Conservation (phyloP, 2,329 filamentous ascomycete species). For the Cercospora zeae-maydis region DNA sequence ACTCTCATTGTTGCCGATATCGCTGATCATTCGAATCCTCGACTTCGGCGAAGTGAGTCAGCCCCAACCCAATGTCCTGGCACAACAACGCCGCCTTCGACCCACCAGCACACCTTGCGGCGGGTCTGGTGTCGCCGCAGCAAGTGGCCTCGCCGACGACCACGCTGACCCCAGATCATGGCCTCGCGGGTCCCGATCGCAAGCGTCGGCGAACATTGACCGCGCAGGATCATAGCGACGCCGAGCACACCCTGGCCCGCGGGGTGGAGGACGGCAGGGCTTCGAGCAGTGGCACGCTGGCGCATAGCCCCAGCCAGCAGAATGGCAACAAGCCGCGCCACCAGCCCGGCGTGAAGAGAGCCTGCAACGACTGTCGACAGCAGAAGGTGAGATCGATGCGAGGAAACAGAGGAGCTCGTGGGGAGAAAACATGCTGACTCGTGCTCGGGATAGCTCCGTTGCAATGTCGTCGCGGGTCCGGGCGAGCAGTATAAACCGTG, state of each 20-base stretch:
- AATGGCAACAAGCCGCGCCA: slow-evolving; percentile 29
- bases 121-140: slow-evolving; percentile 19
- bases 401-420: neutral
- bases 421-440: slow-evolving; percentile 2
- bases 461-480: slow-evolving; percentile 77
- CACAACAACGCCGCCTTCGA: slow-evolving; percentile 26
- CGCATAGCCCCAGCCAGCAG: slow-evolving; percentile 19
- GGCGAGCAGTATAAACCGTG: slow-evolving; percentile 61
- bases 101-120: slow-evolving; percentile 14
- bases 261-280: slow-evolving; percentile 21
- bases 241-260: slow-evolving; percentile 15
- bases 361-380: slow-evolving; percentile 80
- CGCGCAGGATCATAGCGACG: slow-evolving; percentile 16
- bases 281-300: slow-evolving; percentile 19
- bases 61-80: slow-evolving; percentile 26
- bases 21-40: slow-evolving; percentile 4
- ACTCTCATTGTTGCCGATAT: slow-evolving; percentile 2
- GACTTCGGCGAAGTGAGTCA: slow-evolving; percentile 2
- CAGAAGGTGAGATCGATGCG: slow-evolving; percentile 62
- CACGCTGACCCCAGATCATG: slow-evolving; percentile 10
- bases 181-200: slow-evolving; percentile 11
- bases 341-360: slow-evolving; percentile 61
- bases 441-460: slow-evolving; percentile 59
- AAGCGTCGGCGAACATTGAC: slow-evolving; percentile 26
- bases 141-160: slow-evolving; percentile 20